Base-by-base conservation (phyloP, 129 eudicot genomes). In the Helianthus tuberosus region DNA sequence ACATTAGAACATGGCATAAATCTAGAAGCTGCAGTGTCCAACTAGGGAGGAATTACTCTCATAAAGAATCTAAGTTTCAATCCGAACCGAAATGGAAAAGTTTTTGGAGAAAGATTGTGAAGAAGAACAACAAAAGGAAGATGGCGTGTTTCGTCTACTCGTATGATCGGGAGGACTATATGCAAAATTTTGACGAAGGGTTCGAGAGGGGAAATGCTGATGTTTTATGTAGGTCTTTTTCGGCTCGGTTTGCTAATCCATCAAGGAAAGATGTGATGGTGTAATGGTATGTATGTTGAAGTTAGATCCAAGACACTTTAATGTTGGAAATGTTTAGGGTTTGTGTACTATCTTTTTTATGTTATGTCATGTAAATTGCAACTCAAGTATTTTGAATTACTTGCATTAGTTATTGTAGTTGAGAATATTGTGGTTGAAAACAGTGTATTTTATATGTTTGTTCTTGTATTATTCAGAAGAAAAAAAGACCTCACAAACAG, bases 181-280 rank as follows among this genome's bases (percentile, higher is more conserved):
- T 82, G 87, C 82, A 84, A 77, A 91, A 88, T 67, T 88, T 91
- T 73, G 97, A 91, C 69, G 89, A 91, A 35, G 95, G 89, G 77
- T 20, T 44, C 0, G 84, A 36, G 66, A 70, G 64, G 60, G 54
- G 55, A 17, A 91, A 82, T 48, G 85, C 72, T 3, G 97, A 91
- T 11, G 47, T 88, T 71, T 81, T 88, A 10, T 67, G 66, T 77
- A 75, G 89, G 72, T 91, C 97, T 7, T 91, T 91, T 68, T 91
- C 95, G 0, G 91, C 91, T n/a, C 76, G 91, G 60, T 91, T 83
- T 72, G 95, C 97, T 47, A 86, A 83, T 80, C 90, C 90, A 5
- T 83, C 87, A 20, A 86, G 73, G 72, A 72, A 78, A 38, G 52
- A 75, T 32, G 44, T 85, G 36, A 14, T 77, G 73, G 64, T 66